Conservation (phyloP, 768 basidiomycete species). For the Vararia minispora region DNA sequence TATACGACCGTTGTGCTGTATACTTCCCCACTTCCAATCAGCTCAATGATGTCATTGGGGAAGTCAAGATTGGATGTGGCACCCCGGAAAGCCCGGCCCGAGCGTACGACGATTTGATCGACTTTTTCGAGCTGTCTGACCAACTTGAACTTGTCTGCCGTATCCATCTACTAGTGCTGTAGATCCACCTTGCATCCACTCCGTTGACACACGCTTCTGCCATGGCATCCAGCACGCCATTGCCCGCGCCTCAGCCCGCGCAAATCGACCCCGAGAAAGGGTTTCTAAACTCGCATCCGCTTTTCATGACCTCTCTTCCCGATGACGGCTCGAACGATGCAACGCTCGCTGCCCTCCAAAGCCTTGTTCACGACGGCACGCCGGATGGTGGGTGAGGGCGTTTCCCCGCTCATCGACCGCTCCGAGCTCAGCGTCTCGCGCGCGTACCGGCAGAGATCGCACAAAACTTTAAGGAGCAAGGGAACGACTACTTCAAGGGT, state of each 20-base stretch:
- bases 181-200: too few relatives aligned
- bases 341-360: conserved; percentile 74
- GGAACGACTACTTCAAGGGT: conserved; percentile 87
- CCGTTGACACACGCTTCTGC: too few relatives aligned
- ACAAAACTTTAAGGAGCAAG: conserved; percentile 88
- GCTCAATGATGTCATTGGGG: too few relatives aligned
- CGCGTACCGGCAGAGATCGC: conserved; percentile 60
- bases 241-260: conserved; percentile 16
- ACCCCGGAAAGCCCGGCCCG: too few relatives aligned
- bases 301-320: conserved; percentile 91
- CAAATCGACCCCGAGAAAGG: conserved; percentile 27
- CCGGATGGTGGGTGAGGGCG: conserved; percentile 68
- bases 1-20: too few relatives aligned
- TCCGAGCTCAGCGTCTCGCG: background rate
- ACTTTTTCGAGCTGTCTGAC: too few relatives aligned
- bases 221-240: too few relatives aligned
- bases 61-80: too few relatives aligned
- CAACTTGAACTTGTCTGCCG: too few relatives aligned
- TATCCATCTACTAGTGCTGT: too few relatives aligned
- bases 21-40: too few relatives aligned
- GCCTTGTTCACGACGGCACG: conserved; percentile 79
- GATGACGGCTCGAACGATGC: conserved; percentile 50
- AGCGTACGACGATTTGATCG: too few relatives aligned
- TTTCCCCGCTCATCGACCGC: background rate
- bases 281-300: conserved; percentile 55